These are phyloP conservation scores for Blastomyces gilchristii DNA, from an alignment of 2,329 filamentous ascomycete genomes.

Conservation along the genomic window DNA sequence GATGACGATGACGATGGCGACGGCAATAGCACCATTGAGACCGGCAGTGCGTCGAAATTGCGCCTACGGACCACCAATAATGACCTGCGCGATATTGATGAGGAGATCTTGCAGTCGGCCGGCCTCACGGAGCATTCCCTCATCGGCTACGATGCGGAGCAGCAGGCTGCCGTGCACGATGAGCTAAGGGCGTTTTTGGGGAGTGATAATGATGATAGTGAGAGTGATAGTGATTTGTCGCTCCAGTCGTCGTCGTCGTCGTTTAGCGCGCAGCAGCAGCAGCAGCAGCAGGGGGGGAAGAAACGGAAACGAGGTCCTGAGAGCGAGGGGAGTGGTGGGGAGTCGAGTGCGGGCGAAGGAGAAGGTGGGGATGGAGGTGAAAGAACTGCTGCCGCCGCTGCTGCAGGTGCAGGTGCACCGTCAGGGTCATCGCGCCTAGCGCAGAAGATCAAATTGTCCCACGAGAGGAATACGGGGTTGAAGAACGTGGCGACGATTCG, in stretches of 20 bases:
- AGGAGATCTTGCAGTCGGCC: conserved; percentile 42
- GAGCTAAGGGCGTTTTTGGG: conserved; percentile 65
- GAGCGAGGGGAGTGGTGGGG: conserved; percentile 18
- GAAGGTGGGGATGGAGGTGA: conserved; percentile 15
- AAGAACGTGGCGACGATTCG: conserved; percentile 28
- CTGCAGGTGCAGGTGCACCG: background rate
- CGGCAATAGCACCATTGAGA: conserved; percentile 16
- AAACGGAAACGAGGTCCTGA: conserved; percentile 31
- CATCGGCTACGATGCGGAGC: conserved; percentile 50
- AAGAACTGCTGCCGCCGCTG: conserved; percentile 23
- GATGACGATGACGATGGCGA: background rate
- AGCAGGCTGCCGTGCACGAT: conserved; percentile 56
- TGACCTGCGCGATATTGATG: conserved; percentile 30
- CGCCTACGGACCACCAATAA: conserved; percentile 28
- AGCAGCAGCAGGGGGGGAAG: conserved; percentile 18
- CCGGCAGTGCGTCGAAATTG: conserved; percentile 29
- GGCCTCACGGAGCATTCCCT: conserved; percentile 42
- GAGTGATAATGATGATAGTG: conserved; percentile 28
- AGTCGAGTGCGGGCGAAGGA: conserved; percentile 29
- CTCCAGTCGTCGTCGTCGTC: conserved; percentile 1
- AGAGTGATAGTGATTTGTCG: conserved; percentile 21
- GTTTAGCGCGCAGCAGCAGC: conserved; percentile 28
- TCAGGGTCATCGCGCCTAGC: conserved; percentile 26
- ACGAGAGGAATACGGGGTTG: conserved; percentile 32
- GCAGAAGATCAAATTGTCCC: conserved; percentile 34